Evolutionary conservation across 2,329 filamentous ascomycete genomes (phyloP).

Genomic region (Colletotrichum ledebouriae): DNA sequence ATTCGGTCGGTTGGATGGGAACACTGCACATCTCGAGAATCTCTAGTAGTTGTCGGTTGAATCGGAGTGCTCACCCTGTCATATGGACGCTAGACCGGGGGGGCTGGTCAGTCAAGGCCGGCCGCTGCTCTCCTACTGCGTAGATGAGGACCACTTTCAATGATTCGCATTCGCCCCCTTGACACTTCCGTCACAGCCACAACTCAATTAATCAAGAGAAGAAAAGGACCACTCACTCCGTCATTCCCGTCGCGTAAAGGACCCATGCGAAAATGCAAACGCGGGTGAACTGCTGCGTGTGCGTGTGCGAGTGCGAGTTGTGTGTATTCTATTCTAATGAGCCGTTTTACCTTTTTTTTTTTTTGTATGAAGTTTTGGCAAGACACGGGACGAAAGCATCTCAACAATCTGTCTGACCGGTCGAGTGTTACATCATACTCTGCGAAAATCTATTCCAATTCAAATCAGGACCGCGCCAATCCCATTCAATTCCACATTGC

Average conservation of each 20-base stretch:
- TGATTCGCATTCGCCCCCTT: slow-evolving; percentile 37
- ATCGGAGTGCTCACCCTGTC: slow-evolving; percentile 5
- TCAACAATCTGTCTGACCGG: too few species aligned
- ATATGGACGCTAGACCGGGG: slow-evolving; percentile 5
- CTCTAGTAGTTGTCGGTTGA: slow-evolving; percentile 7
- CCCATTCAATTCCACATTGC: slow-evolving; percentile 6
- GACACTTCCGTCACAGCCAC: slow-evolving; percentile 33
- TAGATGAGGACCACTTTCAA: slow-evolving; percentile 29
- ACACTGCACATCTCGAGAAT: not conserved
- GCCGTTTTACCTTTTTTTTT: too few species aligned
- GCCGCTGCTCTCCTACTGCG: not conserved
- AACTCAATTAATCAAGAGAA: slow-evolving; percentile 19
- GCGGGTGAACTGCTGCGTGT: not conserved
- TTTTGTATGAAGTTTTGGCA: too few species aligned
- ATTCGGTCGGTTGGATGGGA: not conserved
- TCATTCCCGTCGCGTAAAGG: slow-evolving; percentile 22
- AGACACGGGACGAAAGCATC: too few species aligned
- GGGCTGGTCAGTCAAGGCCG: slow-evolving; percentile 5
- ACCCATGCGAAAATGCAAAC: not conserved
- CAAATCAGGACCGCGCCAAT: slow-evolving; percentile 1
- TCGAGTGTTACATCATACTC: too few species aligned
- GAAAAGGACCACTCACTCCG: slow-evolving; percentile 2
- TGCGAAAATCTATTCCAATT: slow-evolving; percentile 6
- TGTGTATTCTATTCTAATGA: not conserved
- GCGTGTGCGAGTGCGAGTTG: slow-evolving; percentile 2